These are phyloP conservation scores for Olyra latifolia DNA, from an alignment of 176 grass and related monocot genomes.

Conservation along the genomic window DNA sequence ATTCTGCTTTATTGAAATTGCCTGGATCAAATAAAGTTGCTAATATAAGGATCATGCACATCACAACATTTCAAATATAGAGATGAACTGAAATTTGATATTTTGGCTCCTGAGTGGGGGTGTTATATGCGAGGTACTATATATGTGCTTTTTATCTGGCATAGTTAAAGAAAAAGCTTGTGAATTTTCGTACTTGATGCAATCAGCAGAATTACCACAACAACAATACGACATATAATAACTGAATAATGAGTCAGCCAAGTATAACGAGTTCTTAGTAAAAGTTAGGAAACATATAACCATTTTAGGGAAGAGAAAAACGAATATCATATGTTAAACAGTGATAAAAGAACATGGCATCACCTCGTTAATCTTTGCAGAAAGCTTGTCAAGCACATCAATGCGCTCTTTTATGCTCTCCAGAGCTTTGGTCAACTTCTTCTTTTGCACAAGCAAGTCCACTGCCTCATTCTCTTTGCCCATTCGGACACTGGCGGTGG, in stretches of 20 bases:
- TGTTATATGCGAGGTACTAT: background rate
- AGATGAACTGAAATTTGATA: background rate
- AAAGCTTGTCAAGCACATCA: slow-evolving; percentile 82
- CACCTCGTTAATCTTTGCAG: slow-evolving; percentile 81
- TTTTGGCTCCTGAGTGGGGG: background rate
- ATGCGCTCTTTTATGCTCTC: slow-evolving; percentile 78
- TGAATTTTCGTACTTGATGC: background rate
- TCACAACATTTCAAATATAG: background rate
- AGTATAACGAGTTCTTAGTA: background rate
- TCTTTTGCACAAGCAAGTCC: slow-evolving; percentile 87
- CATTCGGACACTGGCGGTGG: slow-evolving; percentile 46
- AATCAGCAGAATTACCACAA: background rate
- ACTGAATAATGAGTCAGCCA: background rate
- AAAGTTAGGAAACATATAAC: background rate
- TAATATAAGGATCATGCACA: background rate
- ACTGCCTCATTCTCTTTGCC: slow-evolving; percentile 78
- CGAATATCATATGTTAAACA: background rate
- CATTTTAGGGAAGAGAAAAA: background rate
- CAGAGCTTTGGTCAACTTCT: slow-evolving; percentile 82
- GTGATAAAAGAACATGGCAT: slow-evolving; percentile 7
- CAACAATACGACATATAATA: background rate
- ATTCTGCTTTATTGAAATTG: slow-evolving; percentile 84
- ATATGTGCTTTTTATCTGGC: background rate
- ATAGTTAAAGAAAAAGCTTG: background rate
- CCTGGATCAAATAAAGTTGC: slow-evolving; percentile 52